Base-by-base conservation (phyloP, 805 yeast genomes). In the Zygotorulaspora chibaensis region DNA sequence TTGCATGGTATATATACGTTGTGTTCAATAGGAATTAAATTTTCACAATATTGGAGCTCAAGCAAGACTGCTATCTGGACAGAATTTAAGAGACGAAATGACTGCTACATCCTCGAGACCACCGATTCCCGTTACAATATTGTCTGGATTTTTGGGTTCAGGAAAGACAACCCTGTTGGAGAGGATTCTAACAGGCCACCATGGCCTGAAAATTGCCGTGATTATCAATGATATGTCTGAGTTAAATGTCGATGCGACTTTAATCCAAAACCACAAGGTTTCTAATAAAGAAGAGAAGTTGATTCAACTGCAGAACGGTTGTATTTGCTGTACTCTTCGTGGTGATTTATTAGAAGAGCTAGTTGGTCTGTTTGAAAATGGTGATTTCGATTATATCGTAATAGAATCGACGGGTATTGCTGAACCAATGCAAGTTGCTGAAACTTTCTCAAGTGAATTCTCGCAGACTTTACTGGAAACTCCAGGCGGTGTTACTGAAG, bases 371-470 rank as follows among this genome's bases (percentile, higher is more conserved):
- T 71, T 71, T 13, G 59, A 58, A 25, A 46, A 55, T 8, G 69
- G 67, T 9, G 63, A 61, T 28, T 70, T 67, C 38, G 67, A 73
- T 35, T 73, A 73, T 49, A 69, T 73, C 35, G 59, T 73, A 8
- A 73, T 73, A 34, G 78, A 73, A 52, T 66, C 73, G 7, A 71
- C 77, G 3, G 77, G 77, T 25, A 70, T 73, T 20, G 67, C 73
- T 16, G 78, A 73, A 52, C 77, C 77, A 25, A 71, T 72, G 75
- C 76, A 73, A 51, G 75, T 73, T 13, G 78, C 78, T 0, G 76
- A 73, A 51, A 74, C 77, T 2, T 73, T 73, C 48, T 67, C 75
- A 4, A 58, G 61, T 10, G 75, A 73, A 46, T 73, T 72, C 48
- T 59, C 73, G 5, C 61, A 66, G 13, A 53, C 65, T 33, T 51